Percentiles rank a stretch among this genome's conserved stretches.
Evolutionary conservation across 176 grass and related monocot genomes (phyloP).

Genomic region (Rhipidocladum racemiflorum): DNA sequence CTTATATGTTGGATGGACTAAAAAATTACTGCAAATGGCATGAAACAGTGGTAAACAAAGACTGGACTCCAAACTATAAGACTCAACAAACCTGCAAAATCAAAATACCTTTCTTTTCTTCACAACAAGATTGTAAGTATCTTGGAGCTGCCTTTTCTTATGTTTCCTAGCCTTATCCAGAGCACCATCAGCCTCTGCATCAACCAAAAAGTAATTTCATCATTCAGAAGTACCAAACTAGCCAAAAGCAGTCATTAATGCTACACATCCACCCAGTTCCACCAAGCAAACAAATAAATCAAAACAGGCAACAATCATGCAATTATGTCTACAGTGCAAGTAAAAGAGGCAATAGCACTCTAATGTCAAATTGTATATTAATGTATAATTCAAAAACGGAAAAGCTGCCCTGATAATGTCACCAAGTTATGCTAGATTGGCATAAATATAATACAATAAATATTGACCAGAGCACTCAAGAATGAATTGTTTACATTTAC

Average conservation of each 20-base stretch:
- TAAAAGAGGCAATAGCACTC: not conserved
- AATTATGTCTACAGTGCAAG: not conserved
- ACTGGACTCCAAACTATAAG: not conserved
- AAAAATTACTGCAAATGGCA: not conserved
- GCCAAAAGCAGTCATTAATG: not conserved
- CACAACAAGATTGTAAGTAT: slow-evolving; percentile 76
- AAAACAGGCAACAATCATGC: not conserved
- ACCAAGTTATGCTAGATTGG: not conserved
- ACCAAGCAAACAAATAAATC: not conserved
- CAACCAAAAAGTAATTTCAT: slow-evolving; percentile 30
- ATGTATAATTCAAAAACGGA: not conserved
- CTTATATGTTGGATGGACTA: not conserved
- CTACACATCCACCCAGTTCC: not conserved
- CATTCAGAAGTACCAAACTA: not conserved
- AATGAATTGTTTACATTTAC: not conserved
- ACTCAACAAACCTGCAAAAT: slow-evolving; percentile 5
- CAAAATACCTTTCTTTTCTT: slow-evolving; percentile 91
- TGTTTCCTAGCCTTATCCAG: slow-evolving; percentile 98
- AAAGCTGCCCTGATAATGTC: not conserved
- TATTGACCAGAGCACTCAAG: not conserved
- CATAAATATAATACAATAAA: not conserved
- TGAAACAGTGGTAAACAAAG: not conserved
- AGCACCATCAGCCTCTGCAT: slow-evolving; percentile 92
- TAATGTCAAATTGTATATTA: not conserved
- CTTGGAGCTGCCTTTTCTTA: slow-evolving; percentile 99